These are phyloP conservation scores for Peronospora farinosa DNA, from an alignment of 352 stramenopile genomes.

Conservation along the genomic window DNA sequence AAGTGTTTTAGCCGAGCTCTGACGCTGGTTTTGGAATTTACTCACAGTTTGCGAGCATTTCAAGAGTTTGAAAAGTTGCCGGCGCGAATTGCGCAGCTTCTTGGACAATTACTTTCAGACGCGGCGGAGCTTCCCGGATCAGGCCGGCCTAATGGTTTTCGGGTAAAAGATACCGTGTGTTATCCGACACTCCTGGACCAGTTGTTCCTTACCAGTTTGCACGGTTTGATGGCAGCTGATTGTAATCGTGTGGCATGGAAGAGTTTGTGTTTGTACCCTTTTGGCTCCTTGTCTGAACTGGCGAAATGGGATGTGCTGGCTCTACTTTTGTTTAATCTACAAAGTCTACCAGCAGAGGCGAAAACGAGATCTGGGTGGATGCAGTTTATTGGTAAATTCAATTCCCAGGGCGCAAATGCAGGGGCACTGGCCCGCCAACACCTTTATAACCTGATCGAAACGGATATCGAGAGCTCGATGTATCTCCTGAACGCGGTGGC, in stretches of 20 bases:
- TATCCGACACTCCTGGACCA: constrained; percentile 83
- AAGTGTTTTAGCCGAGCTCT: constrained; percentile 73
- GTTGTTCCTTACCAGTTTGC: constrained; percentile 74
- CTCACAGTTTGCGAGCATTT: constrained; percentile 56
- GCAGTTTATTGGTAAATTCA: constrained; percentile 53
- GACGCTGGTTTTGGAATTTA: constrained; percentile 71
- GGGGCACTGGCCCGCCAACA: constrained; percentile 34
- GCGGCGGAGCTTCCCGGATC: constrained; percentile 50
- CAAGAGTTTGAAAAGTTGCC: constrained; percentile 82
- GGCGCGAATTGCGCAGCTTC: constrained; percentile 55
- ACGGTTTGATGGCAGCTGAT: constrained; percentile 60
- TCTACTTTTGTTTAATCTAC: constrained; percentile 66
- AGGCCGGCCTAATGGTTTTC: constrained; percentile 4
- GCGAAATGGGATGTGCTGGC: constrained; percentile 82
- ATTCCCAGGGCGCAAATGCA: constrained; percentile 25
- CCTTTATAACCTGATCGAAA: constrained; percentile 53
- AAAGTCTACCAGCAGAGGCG: constrained; percentile 45
- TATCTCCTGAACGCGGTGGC: constrained; percentile 70
- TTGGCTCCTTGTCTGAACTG: constrained; percentile 54
- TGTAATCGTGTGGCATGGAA: constrained; percentile 80
- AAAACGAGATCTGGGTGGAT: constrained; percentile 60
- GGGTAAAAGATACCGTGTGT: constrained; percentile 31
- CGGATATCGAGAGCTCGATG: constrained; percentile 58
- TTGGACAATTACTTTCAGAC: constrained; percentile 56
- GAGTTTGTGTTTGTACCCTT: constrained; percentile 64